Conservation (phyloP, 768 basidiomycete genomes). For the Suillus alpinus region DNA sequence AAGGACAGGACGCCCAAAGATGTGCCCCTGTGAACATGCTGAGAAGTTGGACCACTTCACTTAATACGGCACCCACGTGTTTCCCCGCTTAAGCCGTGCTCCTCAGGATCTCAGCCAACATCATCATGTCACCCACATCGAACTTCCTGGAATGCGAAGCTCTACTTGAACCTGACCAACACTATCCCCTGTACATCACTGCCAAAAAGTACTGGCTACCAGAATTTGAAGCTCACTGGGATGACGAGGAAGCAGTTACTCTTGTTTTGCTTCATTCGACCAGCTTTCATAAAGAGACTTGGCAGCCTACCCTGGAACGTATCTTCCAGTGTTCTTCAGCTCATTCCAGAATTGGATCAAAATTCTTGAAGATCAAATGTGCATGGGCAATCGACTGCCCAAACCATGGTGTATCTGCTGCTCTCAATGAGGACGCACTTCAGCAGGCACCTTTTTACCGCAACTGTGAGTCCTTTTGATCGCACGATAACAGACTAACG, state of each 20-base stretch:
- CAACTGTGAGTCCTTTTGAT: constrained; percentile 37
- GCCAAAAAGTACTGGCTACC: constrained; percentile 58
- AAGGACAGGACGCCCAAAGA: background rate
- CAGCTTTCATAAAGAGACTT: constrained; percentile 74
- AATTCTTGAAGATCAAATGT: constrained; percentile 23
- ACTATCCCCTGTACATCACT: constrained; percentile 48
- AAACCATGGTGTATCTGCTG: constrained; percentile 64
- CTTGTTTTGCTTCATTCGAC: constrained; percentile 66
- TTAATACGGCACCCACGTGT: background rate
- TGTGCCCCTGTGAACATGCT: background rate
- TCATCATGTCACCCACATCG: background rate
- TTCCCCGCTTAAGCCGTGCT: background rate
- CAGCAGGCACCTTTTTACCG: constrained; percentile 41
- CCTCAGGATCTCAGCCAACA: no score
- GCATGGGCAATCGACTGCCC: constrained; percentile 73
- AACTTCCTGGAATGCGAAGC: constrained; percentile 24
- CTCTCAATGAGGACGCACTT: constrained; percentile 49
- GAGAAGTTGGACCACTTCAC: background rate
- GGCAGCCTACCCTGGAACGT: constrained; percentile 57
- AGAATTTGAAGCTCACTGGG: constrained; percentile 33
- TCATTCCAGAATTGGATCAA: background rate
- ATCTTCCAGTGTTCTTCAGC: constrained; percentile 36
- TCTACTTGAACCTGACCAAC: constrained; percentile 36
- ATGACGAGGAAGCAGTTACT: constrained; percentile 47
- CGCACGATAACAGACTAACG: background rate